Percentiles rank a stretch among this genome's conserved stretches.
phyloP scores from a whole-genome alignment of 2,329 filamentous ascomycete genomes.

The Penicillium freii region DNA sequence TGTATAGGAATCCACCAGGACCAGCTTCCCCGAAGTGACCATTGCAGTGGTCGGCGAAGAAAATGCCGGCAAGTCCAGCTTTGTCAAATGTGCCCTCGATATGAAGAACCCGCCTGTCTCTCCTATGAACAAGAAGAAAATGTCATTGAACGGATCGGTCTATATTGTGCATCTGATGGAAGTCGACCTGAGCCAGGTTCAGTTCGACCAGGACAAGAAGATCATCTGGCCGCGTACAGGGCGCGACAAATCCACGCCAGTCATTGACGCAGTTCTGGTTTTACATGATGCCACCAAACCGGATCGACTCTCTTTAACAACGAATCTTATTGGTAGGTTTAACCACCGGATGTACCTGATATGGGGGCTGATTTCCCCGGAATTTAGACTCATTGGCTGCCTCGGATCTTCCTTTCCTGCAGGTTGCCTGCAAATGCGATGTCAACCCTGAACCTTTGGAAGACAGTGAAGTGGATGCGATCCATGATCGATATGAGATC shows the following conservation, averaged over 20 bases:
- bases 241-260: conserved; percentile 67
- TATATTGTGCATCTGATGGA: conserved; percentile 60
- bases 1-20: conserved; percentile 26
- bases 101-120: conserved; percentile 47
- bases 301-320: conserved; percentile 70
- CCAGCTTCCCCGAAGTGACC: conserved; percentile 53
- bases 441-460: conserved; percentile 55
- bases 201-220: conserved; percentile 48
- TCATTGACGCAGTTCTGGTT: conserved; percentile 77
- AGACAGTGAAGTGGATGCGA: conserved; percentile 68
- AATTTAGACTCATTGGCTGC: conserved; percentile 67
- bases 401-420: conserved; percentile 69
- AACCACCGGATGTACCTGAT: background rate
- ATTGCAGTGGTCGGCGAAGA: conserved; percentile 57
- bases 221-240: conserved; percentile 53
- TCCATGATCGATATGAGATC: conserved; percentile 68
- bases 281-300: conserved; percentile 84
- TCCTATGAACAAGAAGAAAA: conserved; percentile 50
- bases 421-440: conserved; percentile 91
- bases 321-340: conserved; percentile 71
- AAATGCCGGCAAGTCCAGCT: conserved; percentile 58
- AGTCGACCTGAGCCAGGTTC: conserved; percentile 53
- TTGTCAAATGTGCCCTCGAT: conserved; percentile 57
- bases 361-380: background rate
- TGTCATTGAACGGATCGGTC: conserved; percentile 55